These are phyloP conservation scores for Pythium aquatile DNA, from an alignment of 352 stramenopile species.

Conservation along the genomic window DNA sequence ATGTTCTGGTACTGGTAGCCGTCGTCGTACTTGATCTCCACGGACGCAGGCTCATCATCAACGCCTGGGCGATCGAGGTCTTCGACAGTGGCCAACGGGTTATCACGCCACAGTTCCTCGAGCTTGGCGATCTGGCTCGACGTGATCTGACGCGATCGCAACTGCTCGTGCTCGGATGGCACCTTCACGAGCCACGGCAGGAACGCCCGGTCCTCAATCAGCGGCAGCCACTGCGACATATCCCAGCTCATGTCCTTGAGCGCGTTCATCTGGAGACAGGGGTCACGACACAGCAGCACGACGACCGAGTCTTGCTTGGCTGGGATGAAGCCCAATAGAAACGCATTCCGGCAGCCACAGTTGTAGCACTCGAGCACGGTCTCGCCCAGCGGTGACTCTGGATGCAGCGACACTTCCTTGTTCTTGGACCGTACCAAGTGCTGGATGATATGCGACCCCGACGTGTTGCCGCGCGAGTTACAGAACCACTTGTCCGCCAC, in stretches of 20 bases:
- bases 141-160: slow-evolving; percentile 94
- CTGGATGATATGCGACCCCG: slow-evolving; percentile 97
- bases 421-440: slow-evolving; percentile 96
- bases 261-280: slow-evolving; percentile 95
- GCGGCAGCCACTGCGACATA: slow-evolving; percentile 96
- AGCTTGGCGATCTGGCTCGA: slow-evolving; percentile 88
- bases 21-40: slow-evolving; percentile 95
- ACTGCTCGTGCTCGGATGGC: slow-evolving; percentile 88
- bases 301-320: slow-evolving; percentile 96
- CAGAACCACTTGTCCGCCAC: slow-evolving; percentile 98
- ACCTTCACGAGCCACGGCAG: slow-evolving; percentile 97
- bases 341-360: slow-evolving; percentile 97
- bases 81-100: slow-evolving; percentile 94
- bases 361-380: slow-evolving; percentile 99
- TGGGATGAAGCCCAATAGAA: slow-evolving; percentile 98
- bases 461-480: slow-evolving; percentile 94
- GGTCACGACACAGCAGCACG: slow-evolving; percentile 96
- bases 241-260: slow-evolving; percentile 99
- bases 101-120: slow-evolving; percentile 95
- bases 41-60: slow-evolving; percentile 84
- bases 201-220: slow-evolving; percentile 98
- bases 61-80: slow-evolving; percentile 95
- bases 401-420: slow-evolving; percentile 90
- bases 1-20: slow-evolving; percentile 99
- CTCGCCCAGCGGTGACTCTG: slow-evolving; percentile 95